phyloP scores from a whole-genome alignment of 768 basidiomycete species.

The Sporobolomyces phaffii region DNA sequence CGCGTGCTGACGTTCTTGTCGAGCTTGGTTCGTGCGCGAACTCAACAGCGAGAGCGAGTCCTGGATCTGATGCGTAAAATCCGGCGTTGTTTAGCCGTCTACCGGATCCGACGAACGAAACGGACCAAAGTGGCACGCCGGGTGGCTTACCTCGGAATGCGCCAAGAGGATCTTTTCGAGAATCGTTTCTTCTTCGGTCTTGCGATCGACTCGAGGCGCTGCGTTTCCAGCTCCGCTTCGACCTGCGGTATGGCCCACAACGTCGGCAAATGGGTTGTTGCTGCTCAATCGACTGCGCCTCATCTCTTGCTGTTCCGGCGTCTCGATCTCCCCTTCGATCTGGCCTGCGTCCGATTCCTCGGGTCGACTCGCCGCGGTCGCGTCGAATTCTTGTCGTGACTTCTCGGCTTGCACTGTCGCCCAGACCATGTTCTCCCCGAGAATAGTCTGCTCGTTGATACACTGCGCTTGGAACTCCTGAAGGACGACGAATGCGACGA shows the following conservation, averaged over 20 bases:
- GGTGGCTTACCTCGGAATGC: conserved; percentile 23
- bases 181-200: conserved; percentile 30
- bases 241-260: not conserved
- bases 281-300: conserved; percentile 4
- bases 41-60: conserved; percentile 23
- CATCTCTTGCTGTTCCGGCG: not conserved
- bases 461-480: conserved; percentile 37
- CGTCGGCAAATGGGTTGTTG: conserved; percentile 32
- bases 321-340: not conserved
- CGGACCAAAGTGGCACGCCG: too few relatives aligned
- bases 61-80: conserved; percentile 26
- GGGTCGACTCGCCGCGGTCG: not conserved
- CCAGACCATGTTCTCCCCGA: conserved; percentile 31
- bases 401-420: conserved; percentile 31
- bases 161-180: conserved; percentile 14
- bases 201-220: not conserved
- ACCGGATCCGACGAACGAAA: too few relatives aligned
- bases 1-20: not conserved
- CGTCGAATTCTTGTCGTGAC: conserved; percentile 7
- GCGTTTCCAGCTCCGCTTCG: too few relatives aligned
- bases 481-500: too few relatives aligned
- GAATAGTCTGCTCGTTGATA: conserved; percentile 9
- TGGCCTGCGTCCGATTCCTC: not conserved
- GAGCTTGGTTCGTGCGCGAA: not conserved
- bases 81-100: too few relatives aligned